Conservation (phyloP, 2,329 filamentous ascomycete species). For the Chrysoporthe austroafricana region DNA sequence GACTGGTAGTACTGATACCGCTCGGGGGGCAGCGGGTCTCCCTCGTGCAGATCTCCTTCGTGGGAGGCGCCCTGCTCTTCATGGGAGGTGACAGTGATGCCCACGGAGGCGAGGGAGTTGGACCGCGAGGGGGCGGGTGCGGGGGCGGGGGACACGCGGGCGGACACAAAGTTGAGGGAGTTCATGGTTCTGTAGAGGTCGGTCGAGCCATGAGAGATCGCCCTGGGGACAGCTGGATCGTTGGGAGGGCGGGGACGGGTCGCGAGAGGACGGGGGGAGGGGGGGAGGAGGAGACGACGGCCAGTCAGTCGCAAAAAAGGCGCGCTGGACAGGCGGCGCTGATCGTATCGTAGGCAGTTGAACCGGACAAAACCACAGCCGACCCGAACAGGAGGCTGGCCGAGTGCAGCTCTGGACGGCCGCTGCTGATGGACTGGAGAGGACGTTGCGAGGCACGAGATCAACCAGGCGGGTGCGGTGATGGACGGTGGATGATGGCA, state of each 20-base stretch:
- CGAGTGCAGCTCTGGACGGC: constrained; percentile 18
- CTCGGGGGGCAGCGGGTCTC: constrained; percentile 39
- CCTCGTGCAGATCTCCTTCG: constrained; percentile 38
- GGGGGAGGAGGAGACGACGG: constrained; percentile 1
- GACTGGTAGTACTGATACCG: constrained; percentile 43
- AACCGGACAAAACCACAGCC: background rate
- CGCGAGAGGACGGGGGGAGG: background rate
- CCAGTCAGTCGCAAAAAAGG: background rate
- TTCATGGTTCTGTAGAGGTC: constrained; percentile 74
- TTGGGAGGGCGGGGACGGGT: constrained; percentile 1
- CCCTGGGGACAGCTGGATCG: background rate
- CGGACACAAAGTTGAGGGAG: constrained; percentile 91
- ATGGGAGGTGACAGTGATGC: constrained; percentile 50
- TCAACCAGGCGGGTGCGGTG: constrained; percentile 1
- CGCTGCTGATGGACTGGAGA: constrained; percentile 11
- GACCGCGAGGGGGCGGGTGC: constrained; percentile 61
- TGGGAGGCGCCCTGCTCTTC: constrained; percentile 40
- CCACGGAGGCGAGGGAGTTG: constrained; percentile 62
- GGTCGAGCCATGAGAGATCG: constrained; percentile 56
- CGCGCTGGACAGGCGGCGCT: background rate
- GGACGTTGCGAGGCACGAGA: constrained; percentile 1
- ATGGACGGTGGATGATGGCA: constrained; percentile 6
- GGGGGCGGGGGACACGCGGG: constrained; percentile 71
- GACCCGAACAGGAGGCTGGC: constrained; percentile 8
- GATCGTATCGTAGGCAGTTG: background rate